Percentiles rank a stretch among this genome's conserved stretches.
Conservation (phyloP, 805 yeast genomes). For the Clavispora santaluciae region DNA sequence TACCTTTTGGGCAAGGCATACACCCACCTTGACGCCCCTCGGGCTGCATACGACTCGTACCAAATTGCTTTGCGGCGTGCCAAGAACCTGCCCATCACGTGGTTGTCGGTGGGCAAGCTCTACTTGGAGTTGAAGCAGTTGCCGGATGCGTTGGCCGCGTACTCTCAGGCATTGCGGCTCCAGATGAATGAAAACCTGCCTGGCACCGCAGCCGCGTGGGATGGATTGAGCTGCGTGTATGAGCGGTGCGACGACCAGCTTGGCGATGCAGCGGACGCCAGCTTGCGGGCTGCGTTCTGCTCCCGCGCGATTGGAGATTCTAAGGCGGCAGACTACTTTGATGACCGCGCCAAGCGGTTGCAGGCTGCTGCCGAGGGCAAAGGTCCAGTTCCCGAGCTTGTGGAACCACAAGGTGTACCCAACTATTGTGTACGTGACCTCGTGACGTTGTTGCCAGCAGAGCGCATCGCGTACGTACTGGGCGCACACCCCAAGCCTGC, state of each 20-base stretch:
- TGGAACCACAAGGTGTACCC: slow-evolving; percentile 48
- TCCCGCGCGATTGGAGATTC: slow-evolving; percentile 44
- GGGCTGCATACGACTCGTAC: slow-evolving; percentile 50
- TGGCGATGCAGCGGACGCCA: slow-evolving; percentile 58
- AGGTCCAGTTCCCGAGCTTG: slow-evolving; percentile 40
- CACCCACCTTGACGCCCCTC: slow-evolving; percentile 40
- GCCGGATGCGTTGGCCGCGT: slow-evolving; percentile 63
- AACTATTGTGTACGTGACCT: slow-evolving; percentile 35
- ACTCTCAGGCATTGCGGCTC: slow-evolving; percentile 57
- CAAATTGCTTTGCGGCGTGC: slow-evolving; percentile 53
- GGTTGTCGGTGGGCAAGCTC: slow-evolving; percentile 63
- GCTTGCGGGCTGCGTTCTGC: slow-evolving; percentile 46
- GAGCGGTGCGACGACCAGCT: slow-evolving; percentile 60
- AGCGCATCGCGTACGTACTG: slow-evolving; percentile 36
- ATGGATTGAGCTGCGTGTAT: slow-evolving; percentile 57
- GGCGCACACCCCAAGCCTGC: slow-evolving; percentile 9
- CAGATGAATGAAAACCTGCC: slow-evolving; percentile 44
- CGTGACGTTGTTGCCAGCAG: slow-evolving; percentile 38
- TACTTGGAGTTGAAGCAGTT: slow-evolving; percentile 56
- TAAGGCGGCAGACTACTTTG: slow-evolving; percentile 38
- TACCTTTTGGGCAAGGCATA: slow-evolving; percentile 51
- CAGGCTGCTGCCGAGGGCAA: slow-evolving; percentile 40
- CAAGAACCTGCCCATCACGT: slow-evolving; percentile 51
- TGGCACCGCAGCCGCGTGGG: slow-evolving; percentile 59
- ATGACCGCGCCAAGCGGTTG: slow-evolving; percentile 40